Evolutionary conservation across 2,329 filamentous ascomycete species (phyloP), one percentile per base, ranked within the genome.

Genomic region (Diplodia seriata): DNA sequence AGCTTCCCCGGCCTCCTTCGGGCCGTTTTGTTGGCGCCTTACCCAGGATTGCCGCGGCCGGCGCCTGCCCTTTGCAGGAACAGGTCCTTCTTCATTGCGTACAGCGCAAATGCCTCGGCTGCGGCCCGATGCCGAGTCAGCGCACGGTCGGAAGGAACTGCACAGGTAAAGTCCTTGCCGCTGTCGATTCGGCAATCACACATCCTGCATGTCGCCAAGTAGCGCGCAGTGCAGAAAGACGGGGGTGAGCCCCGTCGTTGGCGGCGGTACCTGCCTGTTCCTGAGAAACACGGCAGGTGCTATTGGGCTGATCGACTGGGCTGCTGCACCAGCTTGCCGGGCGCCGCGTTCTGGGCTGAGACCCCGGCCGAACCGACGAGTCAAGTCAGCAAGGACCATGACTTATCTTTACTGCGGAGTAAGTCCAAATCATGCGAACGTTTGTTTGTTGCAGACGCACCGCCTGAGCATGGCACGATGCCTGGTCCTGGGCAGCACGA

Each of bases 71-170:
- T n/a, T 56, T 33, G 31, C 36, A 61, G 9, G 5, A 20, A 49
- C 20, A 6, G 18, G 26, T 18, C 23, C 7, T 50, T n/a, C 9
- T 12, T 11, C 20, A 40, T 26, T 31, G 54, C 54, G 54, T 20
- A 11, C 33, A 26, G 50, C 50, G 50, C 53, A 38, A 57, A 62
- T 38, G 11, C 59, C 59, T 26, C 26, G n/a, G 47, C 29, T 9
- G 15, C 26, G 59, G 59, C 33, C 50, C 59, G 59, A 63, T 51
- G 47, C 18, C 59, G 59, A 63, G 59, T 63, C 59, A 63, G 59
- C 59, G 43, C 50, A 18, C 59, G 38, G 43, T 20, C 9, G 6
- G 20, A 51, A 38, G 18, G 15, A 40, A 29, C 47, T 36, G 20
- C 18, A 61, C n/a, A 40, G 26, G 47, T 40, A 29, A 23, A 26